A percentile compares a stretch with the other conserved stretches of the same genome.
phyloP scores from a whole-genome alignment of 2,329 filamentous ascomycete species.

The Gaeumannomyces sp. region DNA sequence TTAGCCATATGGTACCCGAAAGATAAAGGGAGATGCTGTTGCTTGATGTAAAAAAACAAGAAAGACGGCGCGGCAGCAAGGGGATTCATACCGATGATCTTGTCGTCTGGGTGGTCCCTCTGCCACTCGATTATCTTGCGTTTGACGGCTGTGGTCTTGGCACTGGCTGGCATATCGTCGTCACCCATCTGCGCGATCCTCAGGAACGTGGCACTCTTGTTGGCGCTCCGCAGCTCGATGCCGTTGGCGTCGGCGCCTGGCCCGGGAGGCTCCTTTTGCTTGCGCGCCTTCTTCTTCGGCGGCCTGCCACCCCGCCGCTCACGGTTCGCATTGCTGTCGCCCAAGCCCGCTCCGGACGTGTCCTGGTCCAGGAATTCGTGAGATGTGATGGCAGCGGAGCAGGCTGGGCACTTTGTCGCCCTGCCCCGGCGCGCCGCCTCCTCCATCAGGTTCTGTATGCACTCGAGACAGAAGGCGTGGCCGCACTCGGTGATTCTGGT shows the following conservation, averaged over 20 bases:
- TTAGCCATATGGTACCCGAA: background rate
- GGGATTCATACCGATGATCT: constrained; percentile 30
- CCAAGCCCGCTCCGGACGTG: background rate
- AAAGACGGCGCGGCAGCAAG: background rate
- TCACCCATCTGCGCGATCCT: constrained; percentile 14
- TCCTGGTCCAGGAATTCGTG: background rate
- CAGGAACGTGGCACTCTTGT: constrained; percentile 19
- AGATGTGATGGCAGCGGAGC: background rate
- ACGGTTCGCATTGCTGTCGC: background rate
- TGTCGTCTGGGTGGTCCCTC: constrained; percentile 26
- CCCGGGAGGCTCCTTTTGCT: background rate
- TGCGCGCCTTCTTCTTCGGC: background rate
- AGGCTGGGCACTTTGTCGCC: constrained; percentile 4
- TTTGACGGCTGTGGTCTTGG: constrained; percentile 27
- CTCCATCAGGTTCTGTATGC: constrained; percentile 12
- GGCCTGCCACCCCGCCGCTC: background rate
- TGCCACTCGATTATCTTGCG: constrained; percentile 27
- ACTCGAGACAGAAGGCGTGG: constrained; percentile 26
- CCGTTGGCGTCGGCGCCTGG: constrained; percentile 21
- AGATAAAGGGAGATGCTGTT: background rate
- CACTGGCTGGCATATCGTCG: constrained; percentile 17
- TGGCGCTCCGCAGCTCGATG: constrained; percentile 9
- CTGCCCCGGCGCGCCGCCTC: background rate
- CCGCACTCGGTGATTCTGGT: constrained; percentile 18
- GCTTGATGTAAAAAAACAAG: background rate